Conservation (phyloP, 2,329 filamentous ascomycete genomes). For the Rosellinia necatrix region DNA sequence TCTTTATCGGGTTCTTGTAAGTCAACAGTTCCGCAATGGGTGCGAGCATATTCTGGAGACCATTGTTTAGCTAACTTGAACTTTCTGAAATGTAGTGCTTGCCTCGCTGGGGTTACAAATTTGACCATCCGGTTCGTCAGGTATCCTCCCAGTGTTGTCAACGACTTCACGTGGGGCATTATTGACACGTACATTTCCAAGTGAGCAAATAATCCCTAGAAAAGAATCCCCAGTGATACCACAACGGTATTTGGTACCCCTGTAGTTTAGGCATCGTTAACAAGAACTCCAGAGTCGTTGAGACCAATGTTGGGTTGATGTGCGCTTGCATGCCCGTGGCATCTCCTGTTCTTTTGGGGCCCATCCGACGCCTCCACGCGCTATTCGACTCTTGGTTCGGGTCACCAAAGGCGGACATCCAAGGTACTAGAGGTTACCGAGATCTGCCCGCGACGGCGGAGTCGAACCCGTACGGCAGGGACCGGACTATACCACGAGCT, state of each 20-base stretch:
- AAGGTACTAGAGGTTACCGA: constrained; percentile 6
- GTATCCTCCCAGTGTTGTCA: not conserved
- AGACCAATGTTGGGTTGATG: constrained; percentile 18
- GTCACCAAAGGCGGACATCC: not conserved
- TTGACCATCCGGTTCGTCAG: constrained; percentile 12
- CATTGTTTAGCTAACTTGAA: not conserved
- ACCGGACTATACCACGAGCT: constrained; percentile 4
- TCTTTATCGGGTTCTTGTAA: constrained; percentile 21
- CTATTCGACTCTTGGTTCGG: constrained; percentile 10
- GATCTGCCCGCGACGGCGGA: not conserved
- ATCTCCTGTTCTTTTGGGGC: constrained; percentile 12
- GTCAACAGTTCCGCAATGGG: not conserved
- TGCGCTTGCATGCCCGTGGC: constrained; percentile 22
- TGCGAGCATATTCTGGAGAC: not conserved
- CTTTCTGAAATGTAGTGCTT: constrained; percentile 7
- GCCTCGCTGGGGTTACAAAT: constrained; percentile 17
- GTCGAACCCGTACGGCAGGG: not conserved
- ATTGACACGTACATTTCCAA: constrained; percentile 21
- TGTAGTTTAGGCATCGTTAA: not conserved
- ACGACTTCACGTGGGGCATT: constrained; percentile 21
- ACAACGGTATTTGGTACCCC: too few relatives aligned
- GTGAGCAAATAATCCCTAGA: not conserved
- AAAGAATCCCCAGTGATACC: too few relatives aligned
- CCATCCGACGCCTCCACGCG: constrained; percentile 4
- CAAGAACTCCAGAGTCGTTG: constrained; percentile 1